These are phyloP conservation scores for Chaetoceros muelleri DNA, from an alignment of 108 stramenopile genomes.

Conservation along the genomic window DNA sequence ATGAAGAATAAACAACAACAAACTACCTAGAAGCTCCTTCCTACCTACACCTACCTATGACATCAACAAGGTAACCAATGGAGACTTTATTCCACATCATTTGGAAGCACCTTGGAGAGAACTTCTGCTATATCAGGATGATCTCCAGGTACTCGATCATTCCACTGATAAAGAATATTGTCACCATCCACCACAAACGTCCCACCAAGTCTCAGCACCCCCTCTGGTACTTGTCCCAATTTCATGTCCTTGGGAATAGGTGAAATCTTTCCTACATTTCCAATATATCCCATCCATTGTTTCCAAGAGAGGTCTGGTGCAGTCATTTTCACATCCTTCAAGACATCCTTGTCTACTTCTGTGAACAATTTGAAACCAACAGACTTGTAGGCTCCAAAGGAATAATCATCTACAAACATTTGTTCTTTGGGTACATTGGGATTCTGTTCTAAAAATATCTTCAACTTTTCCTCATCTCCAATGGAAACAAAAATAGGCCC, in stretches of 20 bases:
- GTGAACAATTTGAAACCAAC: slow-evolving; percentile 44
- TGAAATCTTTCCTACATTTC: slow-evolving; percentile 43
- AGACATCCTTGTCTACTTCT: slow-evolving; percentile 37
- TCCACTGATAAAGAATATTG: slow-evolving; percentile 64
- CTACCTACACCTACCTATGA: no score
- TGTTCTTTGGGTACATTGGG: slow-evolving; percentile 31
- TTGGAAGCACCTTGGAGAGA: no score
- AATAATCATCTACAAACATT: slow-evolving; percentile 66
- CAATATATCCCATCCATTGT: slow-evolving; percentile 40
- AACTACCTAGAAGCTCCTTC: no score
- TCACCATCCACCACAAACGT: slow-evolving; percentile 72
- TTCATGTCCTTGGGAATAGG: slow-evolving; percentile 53
- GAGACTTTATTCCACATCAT: no score
- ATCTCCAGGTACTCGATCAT: slow-evolving; percentile 70
- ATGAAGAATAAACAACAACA: no score
- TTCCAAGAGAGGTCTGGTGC: slow-evolving; percentile 42
- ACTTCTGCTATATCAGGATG: slow-evolving; percentile 63
- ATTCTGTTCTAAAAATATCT: slow-evolving; percentile 61
- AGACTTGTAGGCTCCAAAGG: slow-evolving; percentile 53
- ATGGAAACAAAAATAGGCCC: slow-evolving; percentile 75
- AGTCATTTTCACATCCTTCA: slow-evolving; percentile 34
- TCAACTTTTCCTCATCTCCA: slow-evolving; percentile 58
- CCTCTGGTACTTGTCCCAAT: slow-evolving; percentile 68
- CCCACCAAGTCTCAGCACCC: slow-evolving; percentile 74
- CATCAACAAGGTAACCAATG: no score